Evolutionary conservation across 495 filamentous ascomycete genomes (phyloP).

Genomic region (Haplographium delicatum): DNA sequence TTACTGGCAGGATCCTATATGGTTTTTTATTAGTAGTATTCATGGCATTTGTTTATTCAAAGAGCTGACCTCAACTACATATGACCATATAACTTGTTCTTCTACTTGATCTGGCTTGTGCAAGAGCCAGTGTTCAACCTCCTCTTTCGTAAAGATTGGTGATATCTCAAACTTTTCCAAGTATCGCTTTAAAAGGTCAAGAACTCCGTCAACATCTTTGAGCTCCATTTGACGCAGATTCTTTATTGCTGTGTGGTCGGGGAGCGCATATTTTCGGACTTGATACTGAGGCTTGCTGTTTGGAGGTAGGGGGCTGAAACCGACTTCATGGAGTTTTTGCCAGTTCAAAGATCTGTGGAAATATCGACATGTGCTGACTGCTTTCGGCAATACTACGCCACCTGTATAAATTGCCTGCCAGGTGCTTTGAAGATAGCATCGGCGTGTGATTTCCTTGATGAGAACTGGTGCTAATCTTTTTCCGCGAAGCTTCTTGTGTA

Average conservation of each 20-base stretch:
- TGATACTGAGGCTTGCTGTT: slow-evolving; percentile 79
- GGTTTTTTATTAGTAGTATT: not conserved
- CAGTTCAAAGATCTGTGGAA: slow-evolving; percentile 91
- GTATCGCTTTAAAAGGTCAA: slow-evolving; percentile 70
- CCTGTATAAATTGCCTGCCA: slow-evolving; percentile 96
- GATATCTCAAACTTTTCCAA: slow-evolving; percentile 75
- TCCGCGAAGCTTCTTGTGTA: slow-evolving; percentile 93
- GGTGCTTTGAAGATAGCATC: slow-evolving; percentile 74
- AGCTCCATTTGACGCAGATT: slow-evolving; percentile 75
- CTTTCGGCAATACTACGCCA: slow-evolving; percentile 82
- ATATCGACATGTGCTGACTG: slow-evolving; percentile 87
- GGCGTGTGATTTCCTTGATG: slow-evolving; percentile 94
- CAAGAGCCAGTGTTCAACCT: slow-evolving; percentile 84
- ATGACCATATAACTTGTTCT: slow-evolving; percentile 86
- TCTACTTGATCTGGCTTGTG: slow-evolving; percentile 51
- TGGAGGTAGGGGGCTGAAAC: slow-evolving; percentile 77
- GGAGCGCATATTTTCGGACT: slow-evolving; percentile 72
- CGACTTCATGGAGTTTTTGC: slow-evolving; percentile 89
- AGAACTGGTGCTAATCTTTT: slow-evolving; percentile 89
- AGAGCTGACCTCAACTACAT: slow-evolving; percentile 72
- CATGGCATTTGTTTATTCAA: not conserved
- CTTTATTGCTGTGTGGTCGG: slow-evolving; percentile 58
- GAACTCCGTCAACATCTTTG: slow-evolving; percentile 77
- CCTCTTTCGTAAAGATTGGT: slow-evolving; percentile 70
- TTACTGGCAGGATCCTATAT: slow-evolving; percentile 50